A percentile compares a stretch with the other conserved stretches of the same genome.
Evolutionary conservation across 139 green algal species (phyloP).

Genomic region (Tetratostichococcus sp.): DNA sequence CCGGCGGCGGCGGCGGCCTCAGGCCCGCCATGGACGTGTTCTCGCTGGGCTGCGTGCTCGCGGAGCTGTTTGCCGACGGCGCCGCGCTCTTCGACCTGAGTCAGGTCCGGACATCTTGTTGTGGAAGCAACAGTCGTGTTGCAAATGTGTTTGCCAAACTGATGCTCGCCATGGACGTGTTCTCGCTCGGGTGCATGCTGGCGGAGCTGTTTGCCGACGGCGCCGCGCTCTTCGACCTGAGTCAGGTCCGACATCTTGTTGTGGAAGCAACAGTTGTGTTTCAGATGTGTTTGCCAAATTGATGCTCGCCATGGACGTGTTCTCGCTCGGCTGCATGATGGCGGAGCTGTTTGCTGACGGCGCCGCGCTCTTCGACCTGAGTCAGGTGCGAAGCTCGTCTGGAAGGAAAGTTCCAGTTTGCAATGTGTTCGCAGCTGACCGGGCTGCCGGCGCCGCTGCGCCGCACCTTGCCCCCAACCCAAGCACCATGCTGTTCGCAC

Average conservation of each 20-base stretch:
- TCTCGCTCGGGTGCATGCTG: constrained; percentile 90
- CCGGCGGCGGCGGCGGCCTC: not conserved
- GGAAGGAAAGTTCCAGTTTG: no score
- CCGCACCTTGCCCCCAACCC: no score
- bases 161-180: constrained; percentile 69
- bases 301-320: constrained; percentile 22
- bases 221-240: constrained; percentile 72
- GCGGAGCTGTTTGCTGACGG: constrained; percentile 94
- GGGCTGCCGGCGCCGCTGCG: no score
- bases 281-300: no score
- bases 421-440: no score
- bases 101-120: constrained; percentile 50
- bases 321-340: constrained; percentile 88
- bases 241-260: constrained; percentile 54
- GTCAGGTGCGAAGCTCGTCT: constrained; percentile 55
- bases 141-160: no score
- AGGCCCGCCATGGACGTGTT: constrained; percentile 77
- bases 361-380: constrained; percentile 72
- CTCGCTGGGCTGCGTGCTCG: constrained; percentile 88
- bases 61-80: constrained; percentile 92
- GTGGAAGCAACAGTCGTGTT: no score
- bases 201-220: constrained; percentile 94
- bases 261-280: no score
- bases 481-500: no score
- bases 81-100: constrained; percentile 75